Evolutionary conservation across 2,329 filamentous ascomycete species (phyloP).

Genomic region (Alternaria brassicae): DNA sequence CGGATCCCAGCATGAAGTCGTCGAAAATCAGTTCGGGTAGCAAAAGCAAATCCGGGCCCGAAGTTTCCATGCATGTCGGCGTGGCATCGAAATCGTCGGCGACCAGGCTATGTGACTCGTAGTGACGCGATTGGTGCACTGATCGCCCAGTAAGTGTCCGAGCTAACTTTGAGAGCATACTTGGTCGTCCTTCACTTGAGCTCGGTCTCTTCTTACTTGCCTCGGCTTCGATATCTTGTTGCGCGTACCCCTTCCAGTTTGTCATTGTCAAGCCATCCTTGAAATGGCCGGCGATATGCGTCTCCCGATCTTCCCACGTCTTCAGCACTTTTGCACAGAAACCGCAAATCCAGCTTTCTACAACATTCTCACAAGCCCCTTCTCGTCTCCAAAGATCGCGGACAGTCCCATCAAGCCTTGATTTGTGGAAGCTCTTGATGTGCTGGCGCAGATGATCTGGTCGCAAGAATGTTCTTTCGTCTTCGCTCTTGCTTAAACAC

Average conservation of each 20-base stretch:
- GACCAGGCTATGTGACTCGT: neutral
- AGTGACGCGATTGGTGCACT: neutral
- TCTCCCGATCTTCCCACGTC: slow-evolving; percentile 41
- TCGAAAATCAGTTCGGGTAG: neutral
- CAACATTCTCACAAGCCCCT: slow-evolving; percentile 14
- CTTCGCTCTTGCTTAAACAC: slow-evolving; percentile 34
- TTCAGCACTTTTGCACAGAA: slow-evolving; percentile 37
- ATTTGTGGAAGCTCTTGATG: slow-evolving; percentile 43
- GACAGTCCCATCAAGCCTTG: slow-evolving; percentile 30
- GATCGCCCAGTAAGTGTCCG: slow-evolving; percentile 2
- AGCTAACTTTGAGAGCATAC: slow-evolving; percentile 8
- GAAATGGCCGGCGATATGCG: slow-evolving; percentile 45
- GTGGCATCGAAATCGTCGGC: neutral
- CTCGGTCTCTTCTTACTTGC: slow-evolving; percentile 7
- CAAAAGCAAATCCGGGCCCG: neutral
- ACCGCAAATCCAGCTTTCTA: slow-evolving; percentile 39
- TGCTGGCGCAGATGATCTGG: slow-evolving; percentile 47
- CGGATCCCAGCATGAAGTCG: neutral
- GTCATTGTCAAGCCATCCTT: slow-evolving; percentile 43
- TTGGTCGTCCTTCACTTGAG: slow-evolving; percentile 5
- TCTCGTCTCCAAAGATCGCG: slow-evolving; percentile 41
- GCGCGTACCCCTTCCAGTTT: slow-evolving; percentile 25
- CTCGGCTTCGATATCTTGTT: neutral
- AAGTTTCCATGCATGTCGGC: neutral
- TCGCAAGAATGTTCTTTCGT: slow-evolving; percentile 42